A percentile compares a stretch with the other conserved stretches of the same genome.
phyloP scores from a whole-genome alignment of 2,329 filamentous ascomycete genomes.

The Talaromyces rugulosus region DNA sequence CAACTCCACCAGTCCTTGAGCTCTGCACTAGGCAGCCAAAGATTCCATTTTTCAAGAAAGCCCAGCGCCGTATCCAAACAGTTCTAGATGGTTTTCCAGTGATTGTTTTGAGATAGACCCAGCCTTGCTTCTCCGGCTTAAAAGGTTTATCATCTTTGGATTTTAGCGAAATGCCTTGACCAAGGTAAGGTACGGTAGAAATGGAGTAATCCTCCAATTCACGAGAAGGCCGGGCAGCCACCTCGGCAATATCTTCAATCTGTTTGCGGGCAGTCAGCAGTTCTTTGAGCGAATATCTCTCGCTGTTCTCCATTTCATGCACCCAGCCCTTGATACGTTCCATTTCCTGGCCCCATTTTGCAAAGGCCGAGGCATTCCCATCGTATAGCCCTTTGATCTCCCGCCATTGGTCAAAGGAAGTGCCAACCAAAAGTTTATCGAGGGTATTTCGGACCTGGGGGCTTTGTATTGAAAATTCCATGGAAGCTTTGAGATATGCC shows the following conservation, averaged over 20 bases:
- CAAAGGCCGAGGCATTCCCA: conserved; percentile 56
- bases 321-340: conserved; percentile 90
- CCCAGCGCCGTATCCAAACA: conserved; percentile 90
- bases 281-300: conserved; percentile 76
- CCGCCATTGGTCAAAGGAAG: conserved; percentile 83
- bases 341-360: conserved; percentile 72
- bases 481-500: conserved; percentile 81
- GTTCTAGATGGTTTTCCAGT: conserved; percentile 85
- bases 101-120: conserved; percentile 78
- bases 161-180: conserved; percentile 63
- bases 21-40: conserved; percentile 92
- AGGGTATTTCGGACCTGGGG: conserved; percentile 80
- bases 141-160: conserved; percentile 38
- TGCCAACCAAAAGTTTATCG: conserved; percentile 78
- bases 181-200: conserved; percentile 84
- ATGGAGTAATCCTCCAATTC: conserved; percentile 90
- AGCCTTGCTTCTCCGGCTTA: conserved; percentile 81
- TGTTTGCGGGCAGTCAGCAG: conserved; percentile 73
- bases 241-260: conserved; percentile 72
- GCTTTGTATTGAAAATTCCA: conserved; percentile 88
- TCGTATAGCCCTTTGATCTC: conserved; percentile 75
- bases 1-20: conserved; percentile 72
- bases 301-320: conserved; percentile 88
- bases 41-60: conserved; percentile 90
- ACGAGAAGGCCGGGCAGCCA: conserved; percentile 71